phyloP scores from a whole-genome alignment of 345 rosid species.

The Abelmoschus esculentus region DNA sequence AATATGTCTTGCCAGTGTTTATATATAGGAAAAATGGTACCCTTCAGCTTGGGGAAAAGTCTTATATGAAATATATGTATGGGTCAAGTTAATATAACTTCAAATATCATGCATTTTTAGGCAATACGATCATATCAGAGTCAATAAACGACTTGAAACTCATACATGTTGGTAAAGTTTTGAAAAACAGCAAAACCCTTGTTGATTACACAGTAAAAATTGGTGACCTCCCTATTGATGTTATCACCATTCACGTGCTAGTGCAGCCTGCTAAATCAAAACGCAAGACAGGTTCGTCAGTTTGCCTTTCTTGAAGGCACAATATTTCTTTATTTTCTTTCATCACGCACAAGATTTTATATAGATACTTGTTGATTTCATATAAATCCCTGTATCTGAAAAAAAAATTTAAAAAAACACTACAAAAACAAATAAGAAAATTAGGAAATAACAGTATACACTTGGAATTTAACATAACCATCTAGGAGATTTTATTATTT shows the following conservation, averaged over 20 bases:
- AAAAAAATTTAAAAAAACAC: too few species aligned
- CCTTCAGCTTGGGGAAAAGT: neutral
- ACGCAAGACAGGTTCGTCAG: conserved; percentile 24
- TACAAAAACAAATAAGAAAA: too few species aligned
- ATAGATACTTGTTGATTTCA: neutral
- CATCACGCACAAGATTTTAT: neutral
- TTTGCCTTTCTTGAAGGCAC: neutral
- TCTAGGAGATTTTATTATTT: neutral
- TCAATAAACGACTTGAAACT: conserved; percentile 31
- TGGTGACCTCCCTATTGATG: conserved; percentile 25
- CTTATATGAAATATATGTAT: neutral
- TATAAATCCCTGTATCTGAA: neutral
- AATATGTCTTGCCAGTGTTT: neutral
- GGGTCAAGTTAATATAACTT: neutral
- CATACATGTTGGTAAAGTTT: conserved; percentile 36
- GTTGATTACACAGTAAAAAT: conserved; percentile 25
- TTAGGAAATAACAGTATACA: too few species aligned
- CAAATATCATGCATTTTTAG: conserved; percentile 18
- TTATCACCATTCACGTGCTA: conserved; percentile 33
- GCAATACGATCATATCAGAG: conserved; percentile 23
- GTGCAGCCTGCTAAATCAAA: conserved; percentile 29
- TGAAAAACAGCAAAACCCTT: conserved; percentile 33
- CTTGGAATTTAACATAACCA: neutral
- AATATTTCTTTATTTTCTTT: neutral
- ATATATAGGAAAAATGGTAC: neutral